phyloP scores from a whole-genome alignment of 768 basidiomycete species.

The Phylloporus sp. region DNA sequence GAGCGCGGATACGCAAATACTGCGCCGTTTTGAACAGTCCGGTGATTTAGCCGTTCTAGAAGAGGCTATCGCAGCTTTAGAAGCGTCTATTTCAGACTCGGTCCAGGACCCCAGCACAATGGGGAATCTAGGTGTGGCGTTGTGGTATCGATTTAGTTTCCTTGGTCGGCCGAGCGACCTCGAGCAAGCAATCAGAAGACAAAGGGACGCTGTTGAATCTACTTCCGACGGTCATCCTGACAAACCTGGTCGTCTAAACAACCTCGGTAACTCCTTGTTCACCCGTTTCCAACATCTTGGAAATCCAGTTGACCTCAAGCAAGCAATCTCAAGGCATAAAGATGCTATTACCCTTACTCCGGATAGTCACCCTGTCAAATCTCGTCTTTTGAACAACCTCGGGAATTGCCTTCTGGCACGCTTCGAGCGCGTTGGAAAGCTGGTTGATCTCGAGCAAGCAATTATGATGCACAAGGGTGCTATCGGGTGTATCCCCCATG shows the following conservation, averaged over 20 bases:
- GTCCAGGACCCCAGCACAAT: not conserved
- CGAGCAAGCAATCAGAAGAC: not conserved
- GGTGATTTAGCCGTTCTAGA: not conserved
- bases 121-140: not conserved
- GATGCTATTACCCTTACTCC: not conserved
- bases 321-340: not conserved
- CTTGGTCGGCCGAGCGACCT: not conserved
- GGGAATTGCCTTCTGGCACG: not conserved
- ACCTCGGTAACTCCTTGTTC: not conserved
- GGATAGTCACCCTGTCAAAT: not conserved
- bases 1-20: not conserved
- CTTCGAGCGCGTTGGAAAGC: not conserved
- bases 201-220: not conserved
- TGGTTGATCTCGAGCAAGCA: not conserved
- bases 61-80: not conserved
- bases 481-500: no score
- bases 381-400: not conserved
- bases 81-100: not conserved
- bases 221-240: no score
- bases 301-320: not conserved
- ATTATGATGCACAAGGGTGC: not conserved
- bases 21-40: not conserved
- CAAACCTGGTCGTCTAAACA: not conserved
- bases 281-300: not conserved
- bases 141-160: not conserved